Evolutionary conservation across 441 rosid genomes (phyloP).

Genomic region (Dalechampia spathulata): DNA sequence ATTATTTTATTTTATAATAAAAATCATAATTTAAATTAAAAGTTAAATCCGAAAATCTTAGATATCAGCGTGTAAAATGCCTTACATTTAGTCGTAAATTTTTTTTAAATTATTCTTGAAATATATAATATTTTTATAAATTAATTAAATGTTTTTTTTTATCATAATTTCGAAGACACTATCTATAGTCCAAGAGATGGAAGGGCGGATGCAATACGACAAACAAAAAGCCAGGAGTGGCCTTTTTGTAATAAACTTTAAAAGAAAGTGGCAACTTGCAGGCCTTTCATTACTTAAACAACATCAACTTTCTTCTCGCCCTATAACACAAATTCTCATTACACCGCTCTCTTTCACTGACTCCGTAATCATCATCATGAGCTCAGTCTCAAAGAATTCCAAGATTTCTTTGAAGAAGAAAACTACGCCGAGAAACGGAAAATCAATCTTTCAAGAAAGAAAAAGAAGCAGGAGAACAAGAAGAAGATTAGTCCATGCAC

Average conservation of each 20-base stretch:
- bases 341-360: not conserved
- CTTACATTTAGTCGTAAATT: no score
- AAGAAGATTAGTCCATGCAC: slow-evolving; percentile 15
- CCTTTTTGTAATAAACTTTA: slow-evolving; percentile 9
- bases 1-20: no score
- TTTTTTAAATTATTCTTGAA: no score
- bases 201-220: not conserved
- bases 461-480: slow-evolving; percentile 3
- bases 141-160: no score
- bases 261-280: slow-evolving; percentile 19
- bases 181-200: no score
- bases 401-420: slow-evolving; percentile 7
- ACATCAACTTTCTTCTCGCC: not conserved
- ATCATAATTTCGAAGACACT: no score
- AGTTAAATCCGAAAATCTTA: no score
- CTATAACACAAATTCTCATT: not conserved
- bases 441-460: not conserved
- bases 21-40: no score
- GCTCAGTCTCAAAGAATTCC: slow-evolving; percentile 14
- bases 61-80: no score
- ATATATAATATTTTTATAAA: no score
- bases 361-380: slow-evolving; percentile 8
- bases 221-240: slow-evolving; percentile 16
- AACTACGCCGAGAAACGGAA: slow-evolving; percentile 3
- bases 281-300: slow-evolving; percentile 27